Percentiles rank a stretch among this genome's conserved stretches.
These are phyloP conservation scores for Cucurbita argyrosperma DNA, from an alignment of 306 rosid species.

Conservation along the genomic window DNA sequence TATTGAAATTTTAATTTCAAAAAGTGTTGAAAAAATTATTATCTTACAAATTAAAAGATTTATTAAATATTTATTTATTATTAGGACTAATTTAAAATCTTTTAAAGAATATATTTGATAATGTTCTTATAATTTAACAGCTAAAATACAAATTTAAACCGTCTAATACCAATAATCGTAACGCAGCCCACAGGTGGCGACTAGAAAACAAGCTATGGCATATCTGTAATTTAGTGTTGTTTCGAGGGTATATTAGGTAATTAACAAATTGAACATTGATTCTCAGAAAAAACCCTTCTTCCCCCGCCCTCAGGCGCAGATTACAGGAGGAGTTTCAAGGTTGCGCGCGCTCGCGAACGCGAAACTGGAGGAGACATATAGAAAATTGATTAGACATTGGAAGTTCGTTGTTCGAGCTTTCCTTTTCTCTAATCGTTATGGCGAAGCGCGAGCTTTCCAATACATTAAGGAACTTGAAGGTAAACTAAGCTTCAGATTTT, in stretches of 20 bases:
- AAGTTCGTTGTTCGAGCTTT: background rate
- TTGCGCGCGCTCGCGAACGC: background rate
- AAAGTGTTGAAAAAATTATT: too few relatives aligned
- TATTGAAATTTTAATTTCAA: too few relatives aligned
- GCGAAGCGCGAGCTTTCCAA: conserved; percentile 65
- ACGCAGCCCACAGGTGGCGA: too few relatives aligned
- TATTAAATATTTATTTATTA: too few relatives aligned
- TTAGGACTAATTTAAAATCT: too few relatives aligned
- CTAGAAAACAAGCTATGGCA: background rate
- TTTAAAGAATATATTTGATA: too few relatives aligned
- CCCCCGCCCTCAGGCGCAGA: background rate
- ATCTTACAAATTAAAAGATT: too few relatives aligned
- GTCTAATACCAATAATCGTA: too few relatives aligned
- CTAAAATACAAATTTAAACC: too few relatives aligned
- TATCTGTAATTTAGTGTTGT: background rate
- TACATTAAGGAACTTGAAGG: conserved; percentile 74
- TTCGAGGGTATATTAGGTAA: background rate
- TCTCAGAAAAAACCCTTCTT: background rate
- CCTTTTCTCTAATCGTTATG: conserved; percentile 19
- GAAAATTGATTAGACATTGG: background rate
- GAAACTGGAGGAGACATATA: background rate
- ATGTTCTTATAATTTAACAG: too few relatives aligned
- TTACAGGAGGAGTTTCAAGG: background rate
- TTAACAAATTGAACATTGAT: background rate
- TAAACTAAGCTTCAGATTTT: conserved; percentile 5